Conservation (phyloP, 2,329 filamentous ascomycete genomes). For the Aspergillus vadensis region DNA sequence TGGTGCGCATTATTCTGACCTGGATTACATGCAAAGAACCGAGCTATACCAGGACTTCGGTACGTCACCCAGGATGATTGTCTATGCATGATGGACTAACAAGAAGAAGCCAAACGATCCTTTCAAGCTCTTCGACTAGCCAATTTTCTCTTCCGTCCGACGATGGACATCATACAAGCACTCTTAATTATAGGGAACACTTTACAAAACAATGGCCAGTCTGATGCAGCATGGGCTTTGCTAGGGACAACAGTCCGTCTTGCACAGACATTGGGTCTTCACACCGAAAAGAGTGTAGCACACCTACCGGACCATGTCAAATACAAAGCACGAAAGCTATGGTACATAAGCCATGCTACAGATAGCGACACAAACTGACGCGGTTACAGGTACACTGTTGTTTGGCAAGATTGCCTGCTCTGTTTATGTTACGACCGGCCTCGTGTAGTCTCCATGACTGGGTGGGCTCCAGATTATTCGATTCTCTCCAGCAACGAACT, state of each 20-base stretch:
- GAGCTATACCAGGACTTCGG: constrained; percentile 31
- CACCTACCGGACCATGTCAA: constrained; percentile 29
- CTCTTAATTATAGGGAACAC: constrained; percentile 59
- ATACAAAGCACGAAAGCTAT: constrained; percentile 27
- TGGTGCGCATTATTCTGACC: constrained; percentile 35
- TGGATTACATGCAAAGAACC: constrained; percentile 28
- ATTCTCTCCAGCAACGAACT: constrained; percentile 20
- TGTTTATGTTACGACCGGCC: constrained; percentile 39
- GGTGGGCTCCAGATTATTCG: constrained; percentile 24
- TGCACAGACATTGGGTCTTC: constrained; percentile 38
- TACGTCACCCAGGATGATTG: constrained; percentile 14
- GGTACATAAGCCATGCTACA: constrained; percentile 16
- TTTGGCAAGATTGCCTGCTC: constrained; percentile 41
- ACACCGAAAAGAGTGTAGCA: constrained; percentile 39
- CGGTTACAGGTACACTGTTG: constrained; percentile 32
- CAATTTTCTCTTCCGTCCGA: constrained; percentile 60
- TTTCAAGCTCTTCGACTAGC: constrained; percentile 58
- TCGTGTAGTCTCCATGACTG: constrained; percentile 29
- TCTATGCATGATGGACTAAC: background rate
- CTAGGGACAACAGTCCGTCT: constrained; percentile 35
- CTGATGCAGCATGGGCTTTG: constrained; percentile 35
- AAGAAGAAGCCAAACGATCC: constrained; percentile 27
- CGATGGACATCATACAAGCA: constrained; percentile 58
- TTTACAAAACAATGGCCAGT: constrained; percentile 35
- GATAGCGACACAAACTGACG: background rate